Percentiles rank a stretch among this genome's conserved stretches.
Conservation (phyloP, 495 filamentous ascomycete species). For the Entonaema liquescens region DNA sequence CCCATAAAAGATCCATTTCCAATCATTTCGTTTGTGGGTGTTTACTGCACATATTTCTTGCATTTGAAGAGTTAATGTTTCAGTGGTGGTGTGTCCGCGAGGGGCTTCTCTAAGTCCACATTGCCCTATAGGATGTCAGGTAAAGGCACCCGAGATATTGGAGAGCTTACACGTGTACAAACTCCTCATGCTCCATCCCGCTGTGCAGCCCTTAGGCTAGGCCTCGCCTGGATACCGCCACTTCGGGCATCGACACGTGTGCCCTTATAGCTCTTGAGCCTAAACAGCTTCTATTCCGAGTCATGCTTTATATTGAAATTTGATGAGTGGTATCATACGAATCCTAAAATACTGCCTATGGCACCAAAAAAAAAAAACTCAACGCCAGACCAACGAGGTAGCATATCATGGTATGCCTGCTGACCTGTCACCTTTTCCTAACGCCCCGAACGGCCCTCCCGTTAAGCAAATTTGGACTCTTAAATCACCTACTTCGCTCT, state of each 20-base stretch:
- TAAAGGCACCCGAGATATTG: constrained; percentile 27
- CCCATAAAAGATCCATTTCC: constrained; percentile 11
- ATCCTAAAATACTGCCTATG: constrained; percentile 20
- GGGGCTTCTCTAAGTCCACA: constrained; percentile 11
- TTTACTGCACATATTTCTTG: constrained; percentile 9
- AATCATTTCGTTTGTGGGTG: constrained; percentile 16
- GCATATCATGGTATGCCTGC: constrained; percentile 25
- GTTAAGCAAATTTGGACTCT: constrained; percentile 14
- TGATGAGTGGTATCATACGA: constrained; percentile 22
- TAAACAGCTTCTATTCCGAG: constrained; percentile 24
- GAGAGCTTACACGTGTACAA: constrained; percentile 41
- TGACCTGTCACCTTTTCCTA: constrained; percentile 22
- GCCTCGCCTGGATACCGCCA: constrained; percentile 18
- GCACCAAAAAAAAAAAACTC: background rate
- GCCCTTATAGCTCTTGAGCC: constrained; percentile 16
- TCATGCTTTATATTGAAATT: constrained; percentile 9
- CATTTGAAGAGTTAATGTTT: constrained; percentile 18
- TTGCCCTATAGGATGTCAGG: constrained; percentile 20
- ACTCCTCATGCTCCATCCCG: constrained; percentile 5
- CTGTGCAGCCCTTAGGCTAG: constrained; percentile 24
- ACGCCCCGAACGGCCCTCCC: constrained; percentile 22
- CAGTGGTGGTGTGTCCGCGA: constrained; percentile 27
- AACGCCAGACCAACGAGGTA: constrained; percentile 10
- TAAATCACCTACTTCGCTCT: constrained; percentile 11
- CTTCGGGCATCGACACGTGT: constrained; percentile 42